phyloP scores from a whole-genome alignment of 352 stramenopile genomes.

The Blastocystis sp. region DNA sequence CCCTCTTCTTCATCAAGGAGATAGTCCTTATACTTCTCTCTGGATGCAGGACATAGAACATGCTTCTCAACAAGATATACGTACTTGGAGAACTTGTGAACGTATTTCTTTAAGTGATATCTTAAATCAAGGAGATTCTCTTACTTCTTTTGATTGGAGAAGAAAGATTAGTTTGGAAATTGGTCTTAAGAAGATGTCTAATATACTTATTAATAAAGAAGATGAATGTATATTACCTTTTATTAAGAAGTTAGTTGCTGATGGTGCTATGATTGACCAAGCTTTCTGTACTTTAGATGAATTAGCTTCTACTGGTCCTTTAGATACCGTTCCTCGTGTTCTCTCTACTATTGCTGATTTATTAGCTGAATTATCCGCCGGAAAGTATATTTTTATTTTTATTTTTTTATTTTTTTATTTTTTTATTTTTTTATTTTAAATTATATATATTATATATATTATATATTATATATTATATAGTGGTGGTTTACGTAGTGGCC shows the following conservation, averaged over 20 bases:
- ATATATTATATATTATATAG: too few relatives aligned
- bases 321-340: conserved; percentile 15
- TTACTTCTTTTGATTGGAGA: conserved; percentile 32
- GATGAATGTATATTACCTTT: conserved; percentile 23
- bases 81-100: conserved; percentile 28
- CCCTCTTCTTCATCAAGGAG: conserved; percentile 14
- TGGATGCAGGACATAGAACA: conserved; percentile 31
- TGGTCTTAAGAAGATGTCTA: conserved; percentile 7
- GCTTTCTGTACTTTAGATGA: conserved; percentile 14
- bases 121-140: conserved; percentile 14
- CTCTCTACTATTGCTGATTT: conserved; percentile 35
- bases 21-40: conserved; percentile 8
- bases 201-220: conserved; percentile 8
- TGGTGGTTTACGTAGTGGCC: conserved; percentile 8
- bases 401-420: too few relatives aligned
- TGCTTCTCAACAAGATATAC: conserved; percentile 1
- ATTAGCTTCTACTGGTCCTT: not conserved
- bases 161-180: conserved; percentile 27
- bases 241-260: conserved; percentile 31
- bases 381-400: too few relatives aligned
- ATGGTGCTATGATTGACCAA: conserved; percentile 15
- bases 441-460: too few relatives aligned
- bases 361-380: conserved; percentile 23
- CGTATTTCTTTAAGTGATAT: conserved; percentile 37
- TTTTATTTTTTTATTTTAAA: too few relatives aligned